Evolutionary conservation across 768 basidiomycete species (phyloP).

Genomic region (Macrolepiota dolichaula): DNA sequence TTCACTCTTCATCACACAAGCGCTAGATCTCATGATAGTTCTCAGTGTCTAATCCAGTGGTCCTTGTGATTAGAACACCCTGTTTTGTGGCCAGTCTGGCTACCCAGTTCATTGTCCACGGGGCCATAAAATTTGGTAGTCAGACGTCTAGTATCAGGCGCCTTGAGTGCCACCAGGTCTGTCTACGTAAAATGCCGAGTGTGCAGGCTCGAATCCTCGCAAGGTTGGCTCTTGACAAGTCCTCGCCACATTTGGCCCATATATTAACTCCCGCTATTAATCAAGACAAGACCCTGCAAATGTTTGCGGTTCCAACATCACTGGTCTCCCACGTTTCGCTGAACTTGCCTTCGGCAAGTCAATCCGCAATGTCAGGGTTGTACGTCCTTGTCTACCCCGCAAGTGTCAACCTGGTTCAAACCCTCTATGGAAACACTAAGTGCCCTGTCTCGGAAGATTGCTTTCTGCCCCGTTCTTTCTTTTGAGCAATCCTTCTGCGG

Average conservation of each 20-base stretch:
- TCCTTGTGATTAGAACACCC: neutral
- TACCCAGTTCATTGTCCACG: neutral
- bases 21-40: neutral
- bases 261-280: neutral
- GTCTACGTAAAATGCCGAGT: neutral
- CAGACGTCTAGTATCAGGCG: neutral
- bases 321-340: neutral
- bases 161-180: neutral
- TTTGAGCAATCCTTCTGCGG: too few species aligned
- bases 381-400: neutral
- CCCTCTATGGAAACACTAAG: neutral
- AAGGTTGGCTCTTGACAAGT: neutral
- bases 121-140: neutral
- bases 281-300: neutral
- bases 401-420: neutral
- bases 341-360: neutral
- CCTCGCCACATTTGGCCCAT: neutral
- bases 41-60: too few species aligned
- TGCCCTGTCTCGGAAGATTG: neutral
- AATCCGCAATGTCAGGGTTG: neutral
- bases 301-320: neutral
- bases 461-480: too few species aligned
- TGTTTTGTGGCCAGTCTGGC: neutral
- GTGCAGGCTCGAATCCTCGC: neutral
- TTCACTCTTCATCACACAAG: neutral